A percentile compares a stretch with the other conserved stretches of the same genome.
Evolutionary conservation across 805 yeast species (phyloP).

Genomic region (Ogataea pilisensis): DNA sequence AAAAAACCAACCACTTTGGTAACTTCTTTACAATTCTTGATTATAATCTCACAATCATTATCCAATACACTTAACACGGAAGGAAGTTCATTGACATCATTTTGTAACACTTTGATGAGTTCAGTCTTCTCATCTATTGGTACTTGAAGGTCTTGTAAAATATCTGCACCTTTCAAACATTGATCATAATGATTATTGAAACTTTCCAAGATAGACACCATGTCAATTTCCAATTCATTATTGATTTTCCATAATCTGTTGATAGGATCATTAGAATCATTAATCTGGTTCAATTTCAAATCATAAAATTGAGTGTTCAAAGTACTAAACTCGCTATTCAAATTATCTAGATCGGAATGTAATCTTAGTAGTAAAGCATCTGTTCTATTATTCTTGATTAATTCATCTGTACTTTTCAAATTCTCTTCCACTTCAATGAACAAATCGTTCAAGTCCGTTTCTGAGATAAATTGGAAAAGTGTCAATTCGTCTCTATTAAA

Average conservation of each 20-base stretch:
- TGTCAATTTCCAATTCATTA: slow-evolving; percentile 54
- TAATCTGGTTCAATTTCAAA: slow-evolving; percentile 21
- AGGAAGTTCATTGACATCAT: slow-evolving; percentile 54
- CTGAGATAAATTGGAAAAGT: slow-evolving; percentile 48
- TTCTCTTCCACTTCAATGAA: slow-evolving; percentile 28
- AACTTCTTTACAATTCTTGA: slow-evolving; percentile 28
- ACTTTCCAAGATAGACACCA: slow-evolving; percentile 65
- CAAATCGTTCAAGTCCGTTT: slow-evolving; percentile 32
- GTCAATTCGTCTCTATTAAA: slow-evolving; percentile 19
- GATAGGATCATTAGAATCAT: slow-evolving; percentile 18
- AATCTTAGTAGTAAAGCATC: slow-evolving; percentile 27
- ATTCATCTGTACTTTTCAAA: slow-evolving; percentile 27
- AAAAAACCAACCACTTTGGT: slow-evolving; percentile 18
- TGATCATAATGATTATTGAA: slow-evolving; percentile 82
- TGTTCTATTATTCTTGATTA: slow-evolving; percentile 23
- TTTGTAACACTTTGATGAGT: slow-evolving; percentile 42
- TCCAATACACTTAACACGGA: slow-evolving; percentile 48
- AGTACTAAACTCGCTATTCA: slow-evolving; percentile 23
- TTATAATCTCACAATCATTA: slow-evolving; percentile 31
- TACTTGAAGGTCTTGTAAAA: slow-evolving; percentile 30
- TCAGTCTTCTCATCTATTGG: slow-evolving; percentile 33
- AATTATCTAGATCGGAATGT: slow-evolving; percentile 22
- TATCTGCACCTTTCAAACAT: slow-evolving; percentile 47
- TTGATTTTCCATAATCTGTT: slow-evolving; percentile 35
- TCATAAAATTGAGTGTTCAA: slow-evolving; percentile 22